Evolutionary conservation across 192 early-diverging fungal species (phyloP).

Genomic region (Coemansia sp.): DNA sequence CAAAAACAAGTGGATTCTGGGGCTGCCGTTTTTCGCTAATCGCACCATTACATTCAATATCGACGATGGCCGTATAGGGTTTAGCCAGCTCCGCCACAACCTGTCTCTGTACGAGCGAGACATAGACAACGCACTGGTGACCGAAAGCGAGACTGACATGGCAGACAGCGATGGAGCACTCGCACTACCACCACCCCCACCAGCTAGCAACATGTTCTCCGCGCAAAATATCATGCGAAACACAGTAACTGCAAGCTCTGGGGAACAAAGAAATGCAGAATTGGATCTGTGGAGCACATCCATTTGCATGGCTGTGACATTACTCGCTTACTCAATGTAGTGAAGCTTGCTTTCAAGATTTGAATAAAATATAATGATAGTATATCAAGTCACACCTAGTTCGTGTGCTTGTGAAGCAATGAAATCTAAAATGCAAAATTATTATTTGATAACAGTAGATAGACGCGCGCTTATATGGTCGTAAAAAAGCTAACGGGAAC

Average conservation of each 20-base stretch:
- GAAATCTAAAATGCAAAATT: neutral
- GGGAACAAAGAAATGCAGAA: neutral
- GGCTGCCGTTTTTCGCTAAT: conserved; percentile 46
- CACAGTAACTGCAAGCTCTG: neutral
- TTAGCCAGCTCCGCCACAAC: conserved; percentile 10
- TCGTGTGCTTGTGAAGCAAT: neutral
- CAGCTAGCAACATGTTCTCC: neutral
- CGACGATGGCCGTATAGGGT: conserved; percentile 42
- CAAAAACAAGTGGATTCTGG: conserved; percentile 46
- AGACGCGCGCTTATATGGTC: neutral
- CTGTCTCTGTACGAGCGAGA: conserved; percentile 1
- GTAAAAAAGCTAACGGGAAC: neutral
- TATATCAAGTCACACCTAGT: neutral
- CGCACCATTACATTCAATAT: conserved; percentile 44
- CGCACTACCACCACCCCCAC: too few species aligned
- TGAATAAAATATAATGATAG: neutral
- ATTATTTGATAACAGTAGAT: neutral
- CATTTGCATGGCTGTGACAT: neutral
- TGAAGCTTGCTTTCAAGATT: neutral
- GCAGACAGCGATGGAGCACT: neutral
- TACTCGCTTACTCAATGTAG: neutral
- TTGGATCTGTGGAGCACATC: neutral
- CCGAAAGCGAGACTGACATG: neutral
- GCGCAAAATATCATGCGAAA: neutral
- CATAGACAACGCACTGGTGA: neutral